A percentile compares a stretch with the other conserved stretches of the same genome.
Conservation (phyloP, 179 eudicot genomes). For the Vitellaria paradoxa region DNA sequence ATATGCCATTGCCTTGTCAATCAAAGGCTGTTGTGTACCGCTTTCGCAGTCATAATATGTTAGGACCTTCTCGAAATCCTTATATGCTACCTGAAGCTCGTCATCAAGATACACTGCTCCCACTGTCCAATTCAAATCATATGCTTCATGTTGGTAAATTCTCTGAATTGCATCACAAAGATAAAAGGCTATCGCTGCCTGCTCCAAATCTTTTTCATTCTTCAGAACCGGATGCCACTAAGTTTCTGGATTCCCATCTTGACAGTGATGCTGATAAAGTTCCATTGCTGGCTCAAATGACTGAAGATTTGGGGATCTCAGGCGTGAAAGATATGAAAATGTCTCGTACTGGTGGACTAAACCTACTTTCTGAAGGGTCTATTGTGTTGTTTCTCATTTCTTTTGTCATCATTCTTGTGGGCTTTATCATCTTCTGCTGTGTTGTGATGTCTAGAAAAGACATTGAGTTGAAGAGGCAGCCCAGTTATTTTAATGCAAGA, state of each 20-base stretch:
- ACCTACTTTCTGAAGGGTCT: constrained; percentile 23
- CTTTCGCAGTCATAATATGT: constrained; percentile 45
- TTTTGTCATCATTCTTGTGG: constrained; percentile 33
- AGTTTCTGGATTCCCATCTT: constrained; percentile 17
- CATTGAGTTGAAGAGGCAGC: constrained; percentile 20
- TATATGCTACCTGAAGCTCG: constrained; percentile 36
- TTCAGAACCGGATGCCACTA: constrained; percentile 18
- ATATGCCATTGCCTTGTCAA: constrained; percentile 64
- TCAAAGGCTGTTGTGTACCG: constrained; percentile 63
- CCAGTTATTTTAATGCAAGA: constrained; percentile 26
- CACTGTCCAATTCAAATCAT: constrained; percentile 25
- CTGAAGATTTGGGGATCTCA: constrained; percentile 11
- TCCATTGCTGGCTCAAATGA: constrained; percentile 18
- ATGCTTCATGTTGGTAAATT: constrained; percentile 29
- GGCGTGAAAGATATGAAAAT: constrained; percentile 16
- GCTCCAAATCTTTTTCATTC: constrained; percentile 26
- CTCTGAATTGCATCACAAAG: constrained; percentile 25
- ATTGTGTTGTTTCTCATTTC: constrained; percentile 28
- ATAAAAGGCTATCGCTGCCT: constrained; percentile 20
- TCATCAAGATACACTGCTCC: constrained; percentile 36
- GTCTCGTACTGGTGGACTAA: constrained; percentile 16
- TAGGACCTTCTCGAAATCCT: constrained; percentile 39
- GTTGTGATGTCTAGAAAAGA: constrained; percentile 20
- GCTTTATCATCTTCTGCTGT: constrained; percentile 24
- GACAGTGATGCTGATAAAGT: constrained; percentile 16